phyloP scores from a whole-genome alignment of 805 yeast genomes.

The Lachancea sp. region DNA sequence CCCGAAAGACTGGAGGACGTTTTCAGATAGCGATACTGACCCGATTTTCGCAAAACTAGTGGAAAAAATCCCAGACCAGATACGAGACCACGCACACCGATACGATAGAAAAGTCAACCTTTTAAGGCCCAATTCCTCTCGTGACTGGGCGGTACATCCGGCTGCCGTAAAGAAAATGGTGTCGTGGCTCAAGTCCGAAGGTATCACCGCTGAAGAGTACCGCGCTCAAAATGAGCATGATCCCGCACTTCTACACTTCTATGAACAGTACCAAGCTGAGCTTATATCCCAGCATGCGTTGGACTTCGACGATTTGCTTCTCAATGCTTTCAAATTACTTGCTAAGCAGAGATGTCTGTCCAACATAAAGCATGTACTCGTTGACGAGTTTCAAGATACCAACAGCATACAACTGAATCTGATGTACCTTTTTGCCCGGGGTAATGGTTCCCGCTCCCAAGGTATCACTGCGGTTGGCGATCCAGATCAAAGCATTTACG shows the following conservation, averaged over 20 bases:
- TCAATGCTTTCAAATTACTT: conserved; percentile 48
- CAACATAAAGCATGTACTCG: conserved; percentile 60
- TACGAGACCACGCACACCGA: conserved; percentile 29
- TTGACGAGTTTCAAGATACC: conserved; percentile 95
- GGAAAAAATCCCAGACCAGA: conserved; percentile 28
- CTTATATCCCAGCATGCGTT: conserved; percentile 40
- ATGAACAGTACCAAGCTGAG: conserved; percentile 45
- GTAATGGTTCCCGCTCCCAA: conserved; percentile 35
- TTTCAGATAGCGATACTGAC: conserved; percentile 57
- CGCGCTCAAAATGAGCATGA: conserved; percentile 21
- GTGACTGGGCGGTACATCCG: conserved; percentile 37
- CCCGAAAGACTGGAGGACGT: conserved; percentile 42
- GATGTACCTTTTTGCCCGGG: conserved; percentile 45
- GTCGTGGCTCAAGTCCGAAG: conserved; percentile 52
- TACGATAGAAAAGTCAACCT: conserved; percentile 24
- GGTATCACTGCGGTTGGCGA: conserved; percentile 90
- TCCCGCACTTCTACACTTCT: conserved; percentile 37
- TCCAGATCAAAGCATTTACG: conserved; percentile 92
- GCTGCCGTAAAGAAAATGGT: conserved; percentile 40
- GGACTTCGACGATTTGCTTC: conserved; percentile 81
- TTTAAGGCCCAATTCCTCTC: conserved; percentile 18
- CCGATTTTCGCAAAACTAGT: conserved; percentile 33
- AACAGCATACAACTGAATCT: conserved; percentile 68
- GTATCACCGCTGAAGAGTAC: conserved; percentile 40
- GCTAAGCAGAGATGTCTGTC: conserved; percentile 38